These are phyloP conservation scores for Durio zibethinus DNA, from an alignment of 345 rosid genomes.

Conservation along the genomic window DNA sequence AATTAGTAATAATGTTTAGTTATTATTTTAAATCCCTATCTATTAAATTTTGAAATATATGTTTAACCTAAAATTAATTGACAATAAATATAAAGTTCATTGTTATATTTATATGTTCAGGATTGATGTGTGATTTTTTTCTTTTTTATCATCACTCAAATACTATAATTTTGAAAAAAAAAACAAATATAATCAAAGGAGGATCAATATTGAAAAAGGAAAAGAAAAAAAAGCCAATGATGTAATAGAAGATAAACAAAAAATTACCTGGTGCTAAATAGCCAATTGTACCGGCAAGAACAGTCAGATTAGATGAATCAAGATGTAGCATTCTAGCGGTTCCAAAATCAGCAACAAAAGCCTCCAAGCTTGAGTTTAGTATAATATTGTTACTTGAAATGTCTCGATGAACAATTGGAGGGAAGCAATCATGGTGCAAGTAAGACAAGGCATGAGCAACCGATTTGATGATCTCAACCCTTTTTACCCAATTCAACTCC, in stretches of 20 bases:
- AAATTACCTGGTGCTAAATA: conserved; percentile 25
- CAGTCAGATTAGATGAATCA: conserved; percentile 11
- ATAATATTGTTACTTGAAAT: conserved; percentile 14
- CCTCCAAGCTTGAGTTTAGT: conserved; percentile 6
- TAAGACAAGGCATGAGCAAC: conserved; percentile 14
- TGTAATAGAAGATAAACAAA: no score
- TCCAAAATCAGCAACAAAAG: conserved; percentile 19
- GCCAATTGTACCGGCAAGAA: conserved; percentile 11
- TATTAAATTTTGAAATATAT: no score
- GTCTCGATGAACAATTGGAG: conserved; percentile 12
- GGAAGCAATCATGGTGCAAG: conserved; percentile 13
- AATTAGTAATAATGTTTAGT: no score
- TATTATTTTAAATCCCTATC: no score
- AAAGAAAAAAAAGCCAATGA: no score
- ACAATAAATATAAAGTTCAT: no score
- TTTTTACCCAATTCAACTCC: conserved; percentile 14
- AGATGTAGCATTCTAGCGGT: conserved; percentile 8
- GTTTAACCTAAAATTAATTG: no score
- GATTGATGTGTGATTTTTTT: no score
- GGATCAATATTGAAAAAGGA: background rate
- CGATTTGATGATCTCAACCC: background rate
- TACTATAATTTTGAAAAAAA: no score
- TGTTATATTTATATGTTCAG: no score
- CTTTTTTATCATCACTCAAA: no score
- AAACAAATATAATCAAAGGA: no score